Conservation (phyloP, 768 basidiomycete species). For the Mycena crocata region DNA sequence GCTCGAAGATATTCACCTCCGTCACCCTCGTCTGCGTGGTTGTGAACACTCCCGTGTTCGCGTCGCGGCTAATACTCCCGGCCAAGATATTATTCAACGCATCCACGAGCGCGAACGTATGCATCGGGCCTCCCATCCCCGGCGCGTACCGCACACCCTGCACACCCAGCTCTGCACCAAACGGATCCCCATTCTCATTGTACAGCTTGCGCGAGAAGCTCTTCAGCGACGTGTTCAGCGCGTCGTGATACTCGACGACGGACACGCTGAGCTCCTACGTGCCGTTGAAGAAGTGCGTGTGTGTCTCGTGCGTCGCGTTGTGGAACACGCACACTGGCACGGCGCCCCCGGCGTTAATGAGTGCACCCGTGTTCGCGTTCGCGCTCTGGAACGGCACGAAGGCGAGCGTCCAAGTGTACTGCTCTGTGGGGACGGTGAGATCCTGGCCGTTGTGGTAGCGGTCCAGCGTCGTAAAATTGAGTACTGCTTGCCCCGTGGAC, state of each 20-base stretch:
- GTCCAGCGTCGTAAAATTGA: slow-evolving; percentile 21
- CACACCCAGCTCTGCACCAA: not conserved
- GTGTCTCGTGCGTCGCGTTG: not conserved
- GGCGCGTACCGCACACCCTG: not conserved
- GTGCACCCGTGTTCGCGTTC: not conserved
- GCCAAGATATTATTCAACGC: not conserved
- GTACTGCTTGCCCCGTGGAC: not conserved
- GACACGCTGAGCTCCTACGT: not conserved
- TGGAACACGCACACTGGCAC: not conserved
- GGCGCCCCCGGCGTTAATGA: slow-evolving; percentile 5
- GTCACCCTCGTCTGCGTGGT: not conserved
- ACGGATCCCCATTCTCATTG: not conserved
- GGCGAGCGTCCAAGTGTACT: slow-evolving; percentile 3
- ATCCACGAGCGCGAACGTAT: not conserved
- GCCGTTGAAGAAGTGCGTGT: not conserved
- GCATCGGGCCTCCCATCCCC: not conserved
- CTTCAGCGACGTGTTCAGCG: not conserved
- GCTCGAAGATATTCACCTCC: not conserved
- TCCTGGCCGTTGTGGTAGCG: not conserved
- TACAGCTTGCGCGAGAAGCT: not conserved
- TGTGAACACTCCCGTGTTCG: not conserved
- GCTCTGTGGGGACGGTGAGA: not conserved
- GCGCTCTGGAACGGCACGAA: slow-evolving; percentile 4
- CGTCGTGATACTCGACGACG: not conserved
- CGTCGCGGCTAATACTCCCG: not conserved